Percentiles rank a stretch among this genome's conserved stretches.
Evolutionary conservation across 2,329 filamentous ascomycete species (phyloP).

Genomic region (Fusarium buharicum): DNA sequence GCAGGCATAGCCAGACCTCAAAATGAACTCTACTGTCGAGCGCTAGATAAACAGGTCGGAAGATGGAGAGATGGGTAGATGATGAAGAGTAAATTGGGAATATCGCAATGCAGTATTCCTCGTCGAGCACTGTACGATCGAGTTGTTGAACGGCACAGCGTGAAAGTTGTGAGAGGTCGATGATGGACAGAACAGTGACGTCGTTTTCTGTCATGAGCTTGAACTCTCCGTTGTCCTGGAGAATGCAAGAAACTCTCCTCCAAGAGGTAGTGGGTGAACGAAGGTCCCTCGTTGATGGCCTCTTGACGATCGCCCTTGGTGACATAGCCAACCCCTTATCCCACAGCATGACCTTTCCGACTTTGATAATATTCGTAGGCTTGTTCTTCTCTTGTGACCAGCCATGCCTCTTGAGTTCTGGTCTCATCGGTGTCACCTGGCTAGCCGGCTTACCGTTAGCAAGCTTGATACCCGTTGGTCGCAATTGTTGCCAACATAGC

Average conservation of each 20-base stretch:
- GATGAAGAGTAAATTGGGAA: conserved; percentile 90
- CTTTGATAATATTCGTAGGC: conserved; percentile 84
- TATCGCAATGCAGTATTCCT: conserved; percentile 93
- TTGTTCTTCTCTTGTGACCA: conserved; percentile 49
- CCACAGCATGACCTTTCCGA: conserved; percentile 91
- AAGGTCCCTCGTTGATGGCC: conserved; percentile 67
- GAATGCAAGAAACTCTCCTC: conserved; percentile 89
- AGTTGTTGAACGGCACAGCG: conserved; percentile 90
- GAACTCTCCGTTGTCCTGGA: conserved; percentile 94
- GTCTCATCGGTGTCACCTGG: conserved; percentile 51
- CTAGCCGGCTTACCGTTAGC: conserved; percentile 54
- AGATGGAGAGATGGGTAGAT: conserved; percentile 76
- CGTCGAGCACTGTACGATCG: conserved; percentile 88
- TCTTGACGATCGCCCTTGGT: conserved; percentile 65
- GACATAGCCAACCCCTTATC: conserved; percentile 74
- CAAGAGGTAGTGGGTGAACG: conserved; percentile 71
- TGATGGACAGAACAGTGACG: conserved; percentile 79
- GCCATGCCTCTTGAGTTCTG: conserved; percentile 57
- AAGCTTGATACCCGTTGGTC: conserved; percentile 67
- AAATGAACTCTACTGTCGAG: conserved; percentile 90
- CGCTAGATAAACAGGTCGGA: conserved; percentile 89
- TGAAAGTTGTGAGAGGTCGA: conserved; percentile 89
- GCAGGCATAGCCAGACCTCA: conserved; percentile 94
- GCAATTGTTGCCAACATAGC: conserved; percentile 82
- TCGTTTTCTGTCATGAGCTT: conserved; percentile 91